A percentile compares a stretch with the other conserved stretches of the same genome.
These are phyloP conservation scores for Mucor irregularis DNA, from an alignment of 371 early-diverging fungal species.

Conservation along the genomic window DNA sequence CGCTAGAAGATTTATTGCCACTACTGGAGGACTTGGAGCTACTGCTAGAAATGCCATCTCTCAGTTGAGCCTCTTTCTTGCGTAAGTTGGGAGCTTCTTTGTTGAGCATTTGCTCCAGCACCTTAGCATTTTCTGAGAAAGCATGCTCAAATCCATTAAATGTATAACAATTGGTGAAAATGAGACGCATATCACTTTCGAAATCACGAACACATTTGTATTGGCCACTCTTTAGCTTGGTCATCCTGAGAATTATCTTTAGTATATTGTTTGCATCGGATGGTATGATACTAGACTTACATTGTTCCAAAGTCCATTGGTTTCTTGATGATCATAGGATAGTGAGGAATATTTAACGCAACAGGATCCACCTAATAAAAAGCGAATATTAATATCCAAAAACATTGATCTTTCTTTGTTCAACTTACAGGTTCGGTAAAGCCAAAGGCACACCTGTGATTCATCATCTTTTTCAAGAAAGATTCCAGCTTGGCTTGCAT, in stretches of 20 bases:
- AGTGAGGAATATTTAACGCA: conserved; percentile 78
- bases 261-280: conserved; percentile 45
- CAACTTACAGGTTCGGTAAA: conserved; percentile 74
- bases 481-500: conserved; percentile 25
- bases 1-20: too few relatives aligned
- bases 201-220: conserved; percentile 64
- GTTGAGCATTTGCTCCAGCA: conserved; percentile 53
- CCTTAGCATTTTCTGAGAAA: conserved; percentile 64
- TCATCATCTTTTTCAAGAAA: conserved; percentile 40
- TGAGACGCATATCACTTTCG: conserved; percentile 71
- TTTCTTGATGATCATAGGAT: conserved; percentile 77
- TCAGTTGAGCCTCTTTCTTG: conserved; percentile 30
- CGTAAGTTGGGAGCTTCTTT: conserved; percentile 40
- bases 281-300: conserved; percentile 18
- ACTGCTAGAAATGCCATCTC: not conserved
- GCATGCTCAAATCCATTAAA: conserved; percentile 83
- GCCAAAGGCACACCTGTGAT: conserved; percentile 41
- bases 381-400: not conserved
- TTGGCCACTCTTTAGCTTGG: conserved; percentile 59
- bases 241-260: conserved; percentile 35
- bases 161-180: conserved; percentile 84
- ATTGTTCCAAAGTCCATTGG: conserved; percentile 81
- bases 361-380: conserved; percentile 68
- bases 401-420: not conserved
- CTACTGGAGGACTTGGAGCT: not conserved